Conservation (phyloP, 78 protist genomes). For the Dictyostelium firmibasis region DNA sequence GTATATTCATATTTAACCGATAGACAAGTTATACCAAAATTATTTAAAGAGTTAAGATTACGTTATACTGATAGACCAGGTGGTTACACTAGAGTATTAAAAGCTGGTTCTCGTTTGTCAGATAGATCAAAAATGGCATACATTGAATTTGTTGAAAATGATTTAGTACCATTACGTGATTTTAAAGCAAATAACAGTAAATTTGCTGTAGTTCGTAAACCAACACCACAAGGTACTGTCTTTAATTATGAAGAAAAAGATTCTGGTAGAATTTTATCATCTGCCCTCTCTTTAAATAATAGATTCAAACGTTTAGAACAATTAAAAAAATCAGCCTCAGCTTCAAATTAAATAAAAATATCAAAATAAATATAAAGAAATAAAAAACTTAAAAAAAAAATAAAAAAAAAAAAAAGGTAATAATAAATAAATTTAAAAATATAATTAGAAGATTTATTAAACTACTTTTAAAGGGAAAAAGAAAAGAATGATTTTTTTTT, state of each 20-base stretch:
- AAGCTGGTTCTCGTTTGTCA: conserved; percentile 49
- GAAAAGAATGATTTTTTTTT: too few relatives aligned
- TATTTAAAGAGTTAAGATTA: conserved; percentile 39
- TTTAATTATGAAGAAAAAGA: conserved; percentile 38
- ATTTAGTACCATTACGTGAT: conserved; percentile 46
- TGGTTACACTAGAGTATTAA: conserved; percentile 85
- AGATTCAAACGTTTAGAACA: conserved; percentile 39
- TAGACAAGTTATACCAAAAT: conserved; percentile 23
- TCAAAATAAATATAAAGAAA: background rate
- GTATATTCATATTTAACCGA: conserved; percentile 45
- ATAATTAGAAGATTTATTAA: too few relatives aligned
- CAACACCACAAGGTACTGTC: conserved; percentile 11
- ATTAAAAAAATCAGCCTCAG: conserved; percentile 8
- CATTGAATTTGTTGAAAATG: conserved; percentile 82
- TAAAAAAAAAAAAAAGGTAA: background rate
- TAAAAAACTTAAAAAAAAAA: background rate
- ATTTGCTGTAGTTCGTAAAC: background rate
- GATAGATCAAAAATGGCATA: conserved; percentile 80
- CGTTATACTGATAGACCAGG: conserved; percentile 67
- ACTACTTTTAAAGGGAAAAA: too few relatives aligned
- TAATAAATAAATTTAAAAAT: background rate
- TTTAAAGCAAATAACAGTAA: conserved; percentile 57
- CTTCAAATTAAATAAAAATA: background rate
- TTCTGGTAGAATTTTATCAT: conserved; percentile 37
- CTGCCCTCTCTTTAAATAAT: conserved; percentile 56